Percentiles rank a stretch among this genome's conserved stretches.
Conservation (phyloP, 116 monocot species). For the Iris pallida region DNA sequence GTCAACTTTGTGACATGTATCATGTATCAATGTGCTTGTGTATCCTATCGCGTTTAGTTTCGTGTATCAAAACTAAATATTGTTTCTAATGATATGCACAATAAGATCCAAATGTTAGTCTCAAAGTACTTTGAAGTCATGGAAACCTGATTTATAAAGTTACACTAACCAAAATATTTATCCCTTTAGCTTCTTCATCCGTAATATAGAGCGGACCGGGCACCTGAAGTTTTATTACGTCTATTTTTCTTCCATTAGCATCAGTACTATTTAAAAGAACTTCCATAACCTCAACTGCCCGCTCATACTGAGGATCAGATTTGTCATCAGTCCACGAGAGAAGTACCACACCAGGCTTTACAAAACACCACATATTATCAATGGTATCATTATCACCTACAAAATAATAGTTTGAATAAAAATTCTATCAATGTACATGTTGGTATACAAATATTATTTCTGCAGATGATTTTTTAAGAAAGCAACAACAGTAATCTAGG, state of each 20-base stretch:
- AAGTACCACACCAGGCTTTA: slow-evolving; percentile 68
- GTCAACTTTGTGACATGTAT: no score
- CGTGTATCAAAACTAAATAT: no score
- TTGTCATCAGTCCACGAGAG: slow-evolving; percentile 91
- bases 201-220: slow-evolving; percentile 94
- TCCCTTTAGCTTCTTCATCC: slow-evolving; percentile 72
- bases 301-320: slow-evolving; percentile 81
- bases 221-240: slow-evolving; percentile 71
- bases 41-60: no score
- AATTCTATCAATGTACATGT: no score
- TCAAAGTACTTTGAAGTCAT: background rate
- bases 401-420: slow-evolving; percentile 7
- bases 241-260: slow-evolving; percentile 75
- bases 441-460: no score
- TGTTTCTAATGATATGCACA: background rate
- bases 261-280: slow-evolving; percentile 53
- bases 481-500: no score
- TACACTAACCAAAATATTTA: slow-evolving; percentile 32
- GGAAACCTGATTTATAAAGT: background rate
- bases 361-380: slow-evolving; percentile 96
- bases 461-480: no score
- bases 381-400: slow-evolving; percentile 92
- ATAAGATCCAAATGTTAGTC: background rate
- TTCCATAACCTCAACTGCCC: slow-evolving; percentile 56
- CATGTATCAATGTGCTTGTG: no score